A percentile compares a stretch with the other conserved stretches of the same genome.
These are phyloP conservation scores for Syzygium syzygioides DNA, from an alignment of 441 rosid species.

Conservation along the genomic window DNA sequence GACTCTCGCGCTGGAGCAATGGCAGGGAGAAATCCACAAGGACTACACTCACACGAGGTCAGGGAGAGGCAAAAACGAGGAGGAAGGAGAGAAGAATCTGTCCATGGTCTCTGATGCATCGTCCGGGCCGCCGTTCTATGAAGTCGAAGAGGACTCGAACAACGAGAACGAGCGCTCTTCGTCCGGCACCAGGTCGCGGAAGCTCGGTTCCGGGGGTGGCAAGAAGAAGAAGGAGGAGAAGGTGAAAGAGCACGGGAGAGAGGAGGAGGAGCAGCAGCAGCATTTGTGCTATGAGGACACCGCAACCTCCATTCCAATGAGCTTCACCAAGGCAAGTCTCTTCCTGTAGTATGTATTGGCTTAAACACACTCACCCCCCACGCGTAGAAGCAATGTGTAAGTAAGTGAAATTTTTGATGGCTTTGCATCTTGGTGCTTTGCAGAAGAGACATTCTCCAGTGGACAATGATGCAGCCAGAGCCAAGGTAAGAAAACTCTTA, in stretches of 20 bases:
- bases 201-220: neutral
- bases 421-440: neutral
- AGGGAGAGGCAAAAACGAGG: slow-evolving; percentile 3
- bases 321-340: slow-evolving; percentile 36
- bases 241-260: slow-evolving; percentile 13
- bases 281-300: slow-evolving; percentile 58
- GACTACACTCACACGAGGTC: neutral
- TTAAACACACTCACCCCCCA: neutral
- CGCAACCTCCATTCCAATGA: slow-evolving; percentile 47
- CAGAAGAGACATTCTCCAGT: neutral
- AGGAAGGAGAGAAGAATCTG: slow-evolving; percentile 41
- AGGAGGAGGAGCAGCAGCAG: slow-evolving; percentile 15
- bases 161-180: slow-evolving; percentile 18
- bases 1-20: slow-evolving; percentile 29
- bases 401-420: neutral
- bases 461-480: neutral
- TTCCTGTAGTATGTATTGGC: neutral
- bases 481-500: neutral
- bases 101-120: slow-evolving; percentile 84
- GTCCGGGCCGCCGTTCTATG: slow-evolving; percentile 47
- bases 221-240: slow-evolving; percentile 25
- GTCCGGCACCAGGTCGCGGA: slow-evolving; percentile 9
- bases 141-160: slow-evolving; percentile 23
- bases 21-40: neutral
- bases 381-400: neutral